Conservation (phyloP, 345 rosid genomes). For the Euphorbia tirucalli region DNA sequence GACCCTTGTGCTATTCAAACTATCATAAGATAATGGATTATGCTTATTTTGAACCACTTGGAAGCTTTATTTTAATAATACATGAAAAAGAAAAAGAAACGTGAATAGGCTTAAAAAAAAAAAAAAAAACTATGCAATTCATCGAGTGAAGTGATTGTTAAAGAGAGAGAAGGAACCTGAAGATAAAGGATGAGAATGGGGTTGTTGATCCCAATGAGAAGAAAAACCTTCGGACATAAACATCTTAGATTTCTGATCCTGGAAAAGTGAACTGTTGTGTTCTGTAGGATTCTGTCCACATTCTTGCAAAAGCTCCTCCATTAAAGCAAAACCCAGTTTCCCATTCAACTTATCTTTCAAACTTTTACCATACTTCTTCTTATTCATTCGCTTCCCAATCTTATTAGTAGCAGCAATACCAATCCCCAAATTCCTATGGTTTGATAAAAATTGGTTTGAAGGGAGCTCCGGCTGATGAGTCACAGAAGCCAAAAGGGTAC, state of each 20-base stretch:
- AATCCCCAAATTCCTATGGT: conserved; percentile 24
- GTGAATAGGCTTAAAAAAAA: too few relatives aligned
- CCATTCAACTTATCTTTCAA: conserved; percentile 6
- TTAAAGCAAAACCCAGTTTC: conserved; percentile 22
- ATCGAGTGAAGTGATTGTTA: too few relatives aligned
- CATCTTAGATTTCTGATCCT: conserved; percentile 22
- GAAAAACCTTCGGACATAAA: conserved; percentile 19
- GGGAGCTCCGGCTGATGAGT: conserved; percentile 63
- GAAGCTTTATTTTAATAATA: too few relatives aligned
- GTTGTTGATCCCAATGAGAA: conserved; percentile 23
- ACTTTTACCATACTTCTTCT: conserved; percentile 11
- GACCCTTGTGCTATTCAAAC: too few relatives aligned
- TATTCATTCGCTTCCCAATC: conserved; percentile 14
- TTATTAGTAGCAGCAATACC: conserved; percentile 4
- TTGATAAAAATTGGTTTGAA: conserved; percentile 54
- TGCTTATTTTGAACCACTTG: too few relatives aligned
- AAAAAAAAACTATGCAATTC: too few relatives aligned
- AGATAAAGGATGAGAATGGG: conserved; percentile 22
- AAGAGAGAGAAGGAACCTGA: conserved; percentile 31
- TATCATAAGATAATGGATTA: too few relatives aligned
- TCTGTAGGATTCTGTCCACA: conserved; percentile 30
- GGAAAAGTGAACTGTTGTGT: conserved; percentile 10
- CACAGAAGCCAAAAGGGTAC: conserved; percentile 26
- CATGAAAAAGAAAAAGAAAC: too few relatives aligned
- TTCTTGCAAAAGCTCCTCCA: conserved; percentile 54